A percentile compares a stretch with the other conserved stretches of the same genome.
phyloP scores from a whole-genome alignment of 2,329 filamentous ascomycete genomes.

The Microsporum canis region DNA sequence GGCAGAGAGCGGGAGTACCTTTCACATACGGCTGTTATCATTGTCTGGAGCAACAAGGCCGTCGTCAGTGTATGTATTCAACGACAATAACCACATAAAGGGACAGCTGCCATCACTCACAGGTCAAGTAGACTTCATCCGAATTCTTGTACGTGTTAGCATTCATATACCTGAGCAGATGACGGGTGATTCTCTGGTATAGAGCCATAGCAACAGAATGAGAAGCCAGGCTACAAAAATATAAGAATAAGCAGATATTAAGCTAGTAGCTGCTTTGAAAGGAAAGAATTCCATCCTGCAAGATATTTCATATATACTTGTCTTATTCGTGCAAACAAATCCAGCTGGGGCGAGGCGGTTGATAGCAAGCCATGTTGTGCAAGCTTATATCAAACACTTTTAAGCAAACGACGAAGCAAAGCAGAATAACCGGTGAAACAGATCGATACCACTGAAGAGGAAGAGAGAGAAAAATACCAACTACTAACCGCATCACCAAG shows the following conservation, averaged over 20 bases:
- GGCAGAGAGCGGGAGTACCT: no score
- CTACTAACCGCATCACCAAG: slow-evolving; percentile 14
- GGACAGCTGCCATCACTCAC: slow-evolving; percentile 38
- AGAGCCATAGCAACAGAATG: not conserved
- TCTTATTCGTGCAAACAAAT: not conserved
- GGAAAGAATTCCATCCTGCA: not conserved
- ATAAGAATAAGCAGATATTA: not conserved
- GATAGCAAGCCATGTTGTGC: not conserved
- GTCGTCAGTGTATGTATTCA: not conserved
- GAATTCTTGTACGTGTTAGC: slow-evolving; percentile 35
- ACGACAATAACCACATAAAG: not conserved
- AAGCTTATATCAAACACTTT: not conserved
- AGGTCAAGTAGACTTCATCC: slow-evolving; percentile 59
- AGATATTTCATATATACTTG: not conserved
- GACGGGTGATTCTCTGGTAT: not conserved
- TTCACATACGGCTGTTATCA: slow-evolving; percentile 50
- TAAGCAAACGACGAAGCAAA: not conserved
- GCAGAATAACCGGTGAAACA: not conserved
- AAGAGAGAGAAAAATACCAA: slow-evolving; percentile 9
- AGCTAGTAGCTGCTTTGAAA: not conserved
- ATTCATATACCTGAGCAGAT: not conserved
- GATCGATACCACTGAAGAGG: not conserved
- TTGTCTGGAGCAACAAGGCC: slow-evolving; percentile 38
- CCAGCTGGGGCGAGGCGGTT: not conserved
- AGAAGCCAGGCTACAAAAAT: not conserved